Evolutionary conservation across 176 grass and related monocot species (phyloP), one percentile per base, ranked within the genome.

Genomic region (Lolium perenne): DNA sequence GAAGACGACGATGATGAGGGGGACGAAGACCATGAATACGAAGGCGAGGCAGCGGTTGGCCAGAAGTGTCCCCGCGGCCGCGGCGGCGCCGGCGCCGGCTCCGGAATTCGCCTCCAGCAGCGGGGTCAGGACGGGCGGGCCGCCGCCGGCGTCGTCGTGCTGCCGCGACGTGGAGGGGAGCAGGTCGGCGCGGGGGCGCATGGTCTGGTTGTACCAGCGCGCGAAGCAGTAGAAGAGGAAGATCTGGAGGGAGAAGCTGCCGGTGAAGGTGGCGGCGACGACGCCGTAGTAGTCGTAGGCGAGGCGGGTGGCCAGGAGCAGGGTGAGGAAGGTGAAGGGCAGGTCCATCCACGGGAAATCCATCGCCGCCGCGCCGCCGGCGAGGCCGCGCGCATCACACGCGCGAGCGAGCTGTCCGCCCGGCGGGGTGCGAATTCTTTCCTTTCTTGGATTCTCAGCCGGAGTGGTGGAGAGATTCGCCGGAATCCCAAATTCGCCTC

Each of bases 201-300:
- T 66, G 75, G 81, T 25, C 29, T 84, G 51, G 69, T 62, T 60
- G 81, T 91, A 91, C 89, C 89, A 87, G 59, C 89, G 85, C 15
- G 85, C 89, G 26, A 91, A 91, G 85, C 81, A 91, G 82, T 86
- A 93, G 85, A 90, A 91, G 59, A 90, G 88, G 78, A 93, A 90
- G 72, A 90, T 53, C 79, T 90, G 88, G 86, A 93, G 77, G 32
- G 89, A 80, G 85, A 91, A 91, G 69, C 89, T 65, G 59, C 88
- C 92, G 78, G 83, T 25, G 88, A 85, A 74, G 74, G 89, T 84
- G 32, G 83, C 86, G 32, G 86, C 92, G 60, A 89, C 51, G 48
- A 29, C 71, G 81, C 88, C 84, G 75, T 87, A 85, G 82, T 85
- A 81, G 76, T 91, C 81, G 85, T 86, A 76, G 71, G 88, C 85